Evolutionary conservation across 202 grass and related monocot genomes (phyloP).

Genomic region (Hordeum pubiflorum): DNA sequence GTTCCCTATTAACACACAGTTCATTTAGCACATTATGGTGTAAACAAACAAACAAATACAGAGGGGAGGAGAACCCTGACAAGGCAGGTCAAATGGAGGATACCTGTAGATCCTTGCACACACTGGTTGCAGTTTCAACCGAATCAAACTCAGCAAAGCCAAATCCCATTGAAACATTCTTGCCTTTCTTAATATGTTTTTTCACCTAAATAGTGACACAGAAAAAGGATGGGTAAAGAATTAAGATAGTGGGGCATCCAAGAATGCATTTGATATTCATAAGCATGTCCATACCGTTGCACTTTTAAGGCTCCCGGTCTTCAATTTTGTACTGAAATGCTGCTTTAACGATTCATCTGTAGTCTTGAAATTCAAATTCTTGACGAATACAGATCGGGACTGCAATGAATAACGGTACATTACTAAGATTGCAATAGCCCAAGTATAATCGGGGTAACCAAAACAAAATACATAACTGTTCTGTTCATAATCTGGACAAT

Average conservation of each 20-base stretch:
- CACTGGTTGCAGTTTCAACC: conserved; percentile 68
- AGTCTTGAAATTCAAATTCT: conserved; percentile 96
- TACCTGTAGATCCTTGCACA: conserved; percentile 93
- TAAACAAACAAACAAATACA: background rate
- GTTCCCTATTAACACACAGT: conserved; percentile 44
- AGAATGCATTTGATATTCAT: background rate
- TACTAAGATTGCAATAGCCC: conserved; percentile 10
- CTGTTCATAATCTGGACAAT: background rate
- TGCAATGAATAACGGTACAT: conserved; percentile 37
- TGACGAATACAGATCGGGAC: conserved; percentile 88
- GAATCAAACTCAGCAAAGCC: conserved; percentile 95
- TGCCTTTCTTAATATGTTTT: conserved; percentile 85
- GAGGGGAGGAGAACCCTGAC: background rate
- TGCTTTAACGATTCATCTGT: conserved; percentile 68
- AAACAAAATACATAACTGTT: background rate
- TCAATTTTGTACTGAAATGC: conserved; percentile 75
- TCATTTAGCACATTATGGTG: conserved; percentile 13
- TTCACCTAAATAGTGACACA: conserved; percentile 50
- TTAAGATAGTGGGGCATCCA: conserved; percentile 14
- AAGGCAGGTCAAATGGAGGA: background rate
- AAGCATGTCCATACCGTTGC: conserved; percentile 56
- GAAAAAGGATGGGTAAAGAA: conserved; percentile 1
- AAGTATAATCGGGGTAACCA: background rate
- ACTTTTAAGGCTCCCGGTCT: conserved; percentile 68
- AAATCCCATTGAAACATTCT: conserved; percentile 94